These are phyloP conservation scores for Arthroderma sp. DNA, from an alignment of 2,329 filamentous ascomycete genomes.

Conservation along the genomic window DNA sequence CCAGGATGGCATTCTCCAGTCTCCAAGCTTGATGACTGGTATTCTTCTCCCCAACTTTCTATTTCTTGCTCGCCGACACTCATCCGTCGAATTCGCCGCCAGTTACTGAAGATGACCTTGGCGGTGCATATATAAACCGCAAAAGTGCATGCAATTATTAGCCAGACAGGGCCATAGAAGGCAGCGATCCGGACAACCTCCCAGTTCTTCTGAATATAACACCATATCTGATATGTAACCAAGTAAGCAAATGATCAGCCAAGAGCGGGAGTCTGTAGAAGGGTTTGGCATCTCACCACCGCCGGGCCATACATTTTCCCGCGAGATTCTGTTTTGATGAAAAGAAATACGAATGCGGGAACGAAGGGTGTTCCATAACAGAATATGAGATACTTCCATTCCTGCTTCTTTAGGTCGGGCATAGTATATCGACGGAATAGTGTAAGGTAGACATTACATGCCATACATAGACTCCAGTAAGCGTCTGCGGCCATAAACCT, in stretches of 20 bases:
- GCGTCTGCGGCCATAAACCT: conserved; percentile 70
- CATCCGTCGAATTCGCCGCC: not conserved
- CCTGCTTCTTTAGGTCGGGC: conserved; percentile 49
- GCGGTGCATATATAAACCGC: conserved; percentile 22
- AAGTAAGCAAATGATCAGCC: not conserved
- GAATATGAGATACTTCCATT: conserved; percentile 53
- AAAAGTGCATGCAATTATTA: conserved; percentile 27
- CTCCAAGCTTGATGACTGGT: too few relatives aligned
- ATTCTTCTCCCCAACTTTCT: too few relatives aligned
- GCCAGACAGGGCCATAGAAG: conserved; percentile 49
- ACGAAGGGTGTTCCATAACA: conserved; percentile 65
- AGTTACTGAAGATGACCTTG: not conserved
- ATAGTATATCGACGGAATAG: conserved; percentile 64
- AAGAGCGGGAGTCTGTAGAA: not conserved
- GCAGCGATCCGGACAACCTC: conserved; percentile 59
- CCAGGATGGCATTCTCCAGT: too few relatives aligned
- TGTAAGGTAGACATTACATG: conserved; percentile 68
- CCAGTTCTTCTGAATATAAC: conserved; percentile 58
- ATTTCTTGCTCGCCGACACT: too few relatives aligned
- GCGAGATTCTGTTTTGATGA: conserved; percentile 40
- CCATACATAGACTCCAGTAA: conserved; percentile 69
- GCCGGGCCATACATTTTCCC: conserved; percentile 61
- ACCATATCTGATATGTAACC: conserved; percentile 52
- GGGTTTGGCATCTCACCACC: conserved; percentile 31
- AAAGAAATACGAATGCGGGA: conserved; percentile 54